phyloP scores from a whole-genome alignment of 164 flowering plant species.

The Aristolochia contorta region DNA sequence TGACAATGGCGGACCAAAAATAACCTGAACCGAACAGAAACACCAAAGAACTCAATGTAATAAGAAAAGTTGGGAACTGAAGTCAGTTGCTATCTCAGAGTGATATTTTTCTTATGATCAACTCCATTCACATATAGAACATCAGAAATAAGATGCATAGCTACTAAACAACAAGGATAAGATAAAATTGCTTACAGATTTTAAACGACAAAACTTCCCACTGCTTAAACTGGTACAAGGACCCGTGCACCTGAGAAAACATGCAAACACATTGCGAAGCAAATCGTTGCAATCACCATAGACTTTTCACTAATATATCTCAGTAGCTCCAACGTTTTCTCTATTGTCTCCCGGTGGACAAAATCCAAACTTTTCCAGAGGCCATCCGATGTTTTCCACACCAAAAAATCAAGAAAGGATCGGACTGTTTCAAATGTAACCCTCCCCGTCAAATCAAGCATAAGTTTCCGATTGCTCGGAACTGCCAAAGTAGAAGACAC shows the following conservation, averaged over 20 bases:
- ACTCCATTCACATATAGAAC: no score
- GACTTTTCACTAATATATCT: constrained; percentile 67
- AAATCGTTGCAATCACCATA: constrained; percentile 50
- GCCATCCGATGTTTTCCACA: constrained; percentile 50
- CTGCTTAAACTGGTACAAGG: constrained; percentile 35
- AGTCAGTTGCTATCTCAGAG: no score
- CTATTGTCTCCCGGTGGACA: constrained; percentile 45
- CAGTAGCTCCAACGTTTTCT: constrained; percentile 49
- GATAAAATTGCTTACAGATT: not conserved
- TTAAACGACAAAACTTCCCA: not conserved
- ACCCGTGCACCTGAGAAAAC: constrained; percentile 39
- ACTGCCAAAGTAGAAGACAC: constrained; percentile 70
- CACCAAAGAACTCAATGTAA: no score
- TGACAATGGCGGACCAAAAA: no score
- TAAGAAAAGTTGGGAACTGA: no score
- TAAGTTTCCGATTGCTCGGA: constrained; percentile 69
- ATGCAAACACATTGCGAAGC: constrained; percentile 69
- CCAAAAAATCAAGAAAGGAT: constrained; percentile 51
- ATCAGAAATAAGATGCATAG: no score
- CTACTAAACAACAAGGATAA: no score
- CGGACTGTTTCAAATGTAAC: constrained; percentile 80
- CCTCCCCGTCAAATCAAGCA: constrained; percentile 89
- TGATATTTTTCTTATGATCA: no score
- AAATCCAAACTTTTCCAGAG: constrained; percentile 37
- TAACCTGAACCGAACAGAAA: no score